Conservation (phyloP, 305 asterid species). For the Petunia hybrid region DNA sequence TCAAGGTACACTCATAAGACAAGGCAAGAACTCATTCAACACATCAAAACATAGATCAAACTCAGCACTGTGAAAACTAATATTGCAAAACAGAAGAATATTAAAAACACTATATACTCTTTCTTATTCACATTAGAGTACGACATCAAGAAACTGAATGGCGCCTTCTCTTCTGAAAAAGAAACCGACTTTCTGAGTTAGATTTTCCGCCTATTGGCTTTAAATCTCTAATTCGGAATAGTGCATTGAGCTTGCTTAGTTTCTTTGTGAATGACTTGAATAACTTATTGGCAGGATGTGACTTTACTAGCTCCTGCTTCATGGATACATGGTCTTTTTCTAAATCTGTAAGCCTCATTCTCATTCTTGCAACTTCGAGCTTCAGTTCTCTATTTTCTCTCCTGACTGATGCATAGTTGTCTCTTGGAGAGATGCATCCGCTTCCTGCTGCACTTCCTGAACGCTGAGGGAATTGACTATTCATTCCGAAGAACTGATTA, state of each 20-base stretch:
- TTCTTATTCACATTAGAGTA: conserved; percentile 34
- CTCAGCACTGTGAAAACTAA: not conserved
- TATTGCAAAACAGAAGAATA: not conserved
- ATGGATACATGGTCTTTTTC: conserved; percentile 94
- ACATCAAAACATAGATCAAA: conserved; percentile 31
- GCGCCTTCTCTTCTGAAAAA: conserved; percentile 81
- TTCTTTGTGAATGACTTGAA: conserved; percentile 81
- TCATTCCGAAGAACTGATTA: conserved; percentile 73
- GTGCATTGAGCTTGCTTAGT: conserved; percentile 63
- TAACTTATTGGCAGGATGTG: conserved; percentile 74
- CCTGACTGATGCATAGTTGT: conserved; percentile 92
- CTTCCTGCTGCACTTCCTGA: conserved; percentile 91
- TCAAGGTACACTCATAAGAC: conserved; percentile 27
- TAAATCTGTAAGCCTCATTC: conserved; percentile 95
- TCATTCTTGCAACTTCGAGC: conserved; percentile 94
- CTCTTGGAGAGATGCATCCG: conserved; percentile 94
- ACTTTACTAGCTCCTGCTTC: conserved; percentile 82
- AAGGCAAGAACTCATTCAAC: conserved; percentile 32
- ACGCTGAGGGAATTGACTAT: conserved; percentile 68
- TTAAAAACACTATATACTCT: not conserved
- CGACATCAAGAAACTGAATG: conserved; percentile 70
- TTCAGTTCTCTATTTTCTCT: conserved; percentile 92
- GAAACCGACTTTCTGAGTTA: conserved; percentile 64
- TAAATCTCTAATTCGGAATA: conserved; percentile 63
- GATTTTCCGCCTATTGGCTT: conserved; percentile 57